A percentile compares a stretch with the other conserved stretches of the same genome.
Conservation (phyloP, 345 rosid species). For the Anacardium occidentale region DNA sequence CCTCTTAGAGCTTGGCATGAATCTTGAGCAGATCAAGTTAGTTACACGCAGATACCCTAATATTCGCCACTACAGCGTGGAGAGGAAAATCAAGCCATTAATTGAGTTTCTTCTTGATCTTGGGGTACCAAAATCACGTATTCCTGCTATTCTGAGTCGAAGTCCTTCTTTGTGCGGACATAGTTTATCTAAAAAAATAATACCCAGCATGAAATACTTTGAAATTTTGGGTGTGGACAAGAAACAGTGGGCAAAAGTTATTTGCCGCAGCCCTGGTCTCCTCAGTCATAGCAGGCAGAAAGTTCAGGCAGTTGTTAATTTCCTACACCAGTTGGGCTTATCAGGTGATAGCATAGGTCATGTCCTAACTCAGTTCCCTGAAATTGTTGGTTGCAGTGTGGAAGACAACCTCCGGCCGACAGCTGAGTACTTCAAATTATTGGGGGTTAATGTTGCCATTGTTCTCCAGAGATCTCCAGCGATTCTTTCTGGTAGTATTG, state of each 20-base stretch:
- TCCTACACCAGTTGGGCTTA: slow-evolving; percentile 44
- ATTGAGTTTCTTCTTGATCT: not conserved
- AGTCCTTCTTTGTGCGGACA: slow-evolving; percentile 80
- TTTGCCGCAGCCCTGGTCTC: slow-evolving; percentile 41
- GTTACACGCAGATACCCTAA: slow-evolving; percentile 64
- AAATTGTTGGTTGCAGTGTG: slow-evolving; percentile 35
- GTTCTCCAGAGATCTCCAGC: slow-evolving; percentile 40
- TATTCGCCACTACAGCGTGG: slow-evolving; percentile 71
- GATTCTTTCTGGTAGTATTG: slow-evolving; percentile 40
- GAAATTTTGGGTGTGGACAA: slow-evolving; percentile 73
- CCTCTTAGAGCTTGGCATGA: not conserved
- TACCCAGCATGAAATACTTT: slow-evolving; percentile 66
- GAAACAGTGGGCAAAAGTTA: slow-evolving; percentile 20
- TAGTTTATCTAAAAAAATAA: slow-evolving; percentile 61
- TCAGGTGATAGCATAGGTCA: slow-evolving; percentile 40
- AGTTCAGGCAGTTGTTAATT: slow-evolving; percentile 31
- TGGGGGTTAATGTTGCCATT: slow-evolving; percentile 36
- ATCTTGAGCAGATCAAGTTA: slow-evolving; percentile 36
- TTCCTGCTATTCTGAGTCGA: slow-evolving; percentile 53
- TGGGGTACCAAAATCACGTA: slow-evolving; percentile 43
- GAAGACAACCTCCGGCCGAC: slow-evolving; percentile 14
- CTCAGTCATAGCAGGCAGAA: slow-evolving; percentile 42
- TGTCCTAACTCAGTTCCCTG: slow-evolving; percentile 39
- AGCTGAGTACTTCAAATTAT: slow-evolving; percentile 34
- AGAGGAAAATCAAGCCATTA: slow-evolving; percentile 67